phyloP scores from a whole-genome alignment of 73 alveolate species.

The Paramecium caudatum region DNA sequence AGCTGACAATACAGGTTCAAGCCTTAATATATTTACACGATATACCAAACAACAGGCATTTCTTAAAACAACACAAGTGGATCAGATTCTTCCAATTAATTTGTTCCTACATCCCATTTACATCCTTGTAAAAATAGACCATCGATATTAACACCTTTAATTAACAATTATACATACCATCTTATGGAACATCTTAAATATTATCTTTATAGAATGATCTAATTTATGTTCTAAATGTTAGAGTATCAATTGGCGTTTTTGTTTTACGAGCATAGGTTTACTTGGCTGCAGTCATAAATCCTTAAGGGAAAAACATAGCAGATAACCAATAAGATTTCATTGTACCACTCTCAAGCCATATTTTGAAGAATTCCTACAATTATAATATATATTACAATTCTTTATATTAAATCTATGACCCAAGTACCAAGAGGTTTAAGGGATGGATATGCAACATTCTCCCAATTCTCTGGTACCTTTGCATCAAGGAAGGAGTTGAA shows the following conservation, averaged over 20 bases:
- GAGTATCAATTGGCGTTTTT: constrained; percentile 95
- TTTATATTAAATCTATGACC: constrained; percentile 93
- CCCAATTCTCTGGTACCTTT: constrained; percentile 94
- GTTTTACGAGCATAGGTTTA: constrained; percentile 99
- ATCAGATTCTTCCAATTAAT: constrained; percentile 89
- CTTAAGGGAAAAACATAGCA: constrained; percentile 99
- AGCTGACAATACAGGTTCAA: constrained; percentile 72
- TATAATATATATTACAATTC: constrained; percentile 75
- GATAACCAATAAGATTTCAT: constrained; percentile 97
- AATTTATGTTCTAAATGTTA: constrained; percentile 91
- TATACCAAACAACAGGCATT: constrained; percentile 97
- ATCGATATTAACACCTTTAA: constrained; percentile 94
- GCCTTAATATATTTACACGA: constrained; percentile 57
- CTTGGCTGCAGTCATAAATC: constrained; percentile 99
- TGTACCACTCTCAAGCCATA: constrained; percentile 98
- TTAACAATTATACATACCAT: constrained; percentile 81
- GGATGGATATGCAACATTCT: constrained; percentile 96
- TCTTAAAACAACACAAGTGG: constrained; percentile 94
- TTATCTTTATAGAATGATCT: constrained; percentile 82
- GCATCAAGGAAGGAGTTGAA: constrained; percentile 91
- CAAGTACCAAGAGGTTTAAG: constrained; percentile 98
- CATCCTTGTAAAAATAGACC: constrained; percentile 99
- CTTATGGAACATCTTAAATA: constrained; percentile 87
- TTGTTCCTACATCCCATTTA: constrained; percentile 94
- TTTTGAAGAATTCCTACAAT: constrained; percentile 86